Conservation (phyloP, 164 flowering plant species). For the Aristolochia fimbriata region DNA sequence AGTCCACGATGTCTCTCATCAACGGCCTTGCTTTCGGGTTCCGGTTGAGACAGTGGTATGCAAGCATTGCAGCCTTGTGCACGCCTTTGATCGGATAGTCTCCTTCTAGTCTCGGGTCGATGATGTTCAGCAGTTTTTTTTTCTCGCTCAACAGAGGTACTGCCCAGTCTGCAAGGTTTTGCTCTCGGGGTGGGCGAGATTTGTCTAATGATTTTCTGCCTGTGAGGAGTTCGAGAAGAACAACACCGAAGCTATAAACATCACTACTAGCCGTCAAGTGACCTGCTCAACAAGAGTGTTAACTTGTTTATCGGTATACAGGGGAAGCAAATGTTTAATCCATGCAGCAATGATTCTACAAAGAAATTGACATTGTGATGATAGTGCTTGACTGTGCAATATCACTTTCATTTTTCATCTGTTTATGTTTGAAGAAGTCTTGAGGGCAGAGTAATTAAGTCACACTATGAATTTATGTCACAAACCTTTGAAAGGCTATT, state of each 20-base stretch:
- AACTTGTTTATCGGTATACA: background rate
- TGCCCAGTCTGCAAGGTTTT: slow-evolving; percentile 81
- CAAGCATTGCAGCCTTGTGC: slow-evolving; percentile 90
- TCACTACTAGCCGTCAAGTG: slow-evolving; percentile 78
- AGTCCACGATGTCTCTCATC: slow-evolving; percentile 85
- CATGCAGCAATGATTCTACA: too few species aligned
- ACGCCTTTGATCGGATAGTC: slow-evolving; percentile 70
- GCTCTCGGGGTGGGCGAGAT: slow-evolving; percentile 64
- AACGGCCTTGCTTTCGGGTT: slow-evolving; percentile 91
- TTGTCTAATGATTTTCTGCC: slow-evolving; percentile 79
- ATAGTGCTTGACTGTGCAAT: too few species aligned
- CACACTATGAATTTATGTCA: too few species aligned
- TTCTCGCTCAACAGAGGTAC: slow-evolving; percentile 66
- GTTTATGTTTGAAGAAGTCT: too few species aligned
- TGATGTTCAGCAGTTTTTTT: slow-evolving; percentile 59
- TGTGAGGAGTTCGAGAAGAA: slow-evolving; percentile 77
- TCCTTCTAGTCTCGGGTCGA: slow-evolving; percentile 71
- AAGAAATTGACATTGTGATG: too few species aligned
- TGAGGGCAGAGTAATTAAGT: too few species aligned
- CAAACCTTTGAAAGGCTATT: too few species aligned
- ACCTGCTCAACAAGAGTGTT: slow-evolving; percentile 29
- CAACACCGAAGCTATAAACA: slow-evolving; percentile 86
- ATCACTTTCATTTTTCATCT: too few species aligned
- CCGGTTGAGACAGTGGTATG: slow-evolving; percentile 76
- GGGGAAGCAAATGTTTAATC: too few species aligned